phyloP scores from a whole-genome alignment of 2,329 filamentous ascomycete genomes.

The Alternaria viburni region DNA sequence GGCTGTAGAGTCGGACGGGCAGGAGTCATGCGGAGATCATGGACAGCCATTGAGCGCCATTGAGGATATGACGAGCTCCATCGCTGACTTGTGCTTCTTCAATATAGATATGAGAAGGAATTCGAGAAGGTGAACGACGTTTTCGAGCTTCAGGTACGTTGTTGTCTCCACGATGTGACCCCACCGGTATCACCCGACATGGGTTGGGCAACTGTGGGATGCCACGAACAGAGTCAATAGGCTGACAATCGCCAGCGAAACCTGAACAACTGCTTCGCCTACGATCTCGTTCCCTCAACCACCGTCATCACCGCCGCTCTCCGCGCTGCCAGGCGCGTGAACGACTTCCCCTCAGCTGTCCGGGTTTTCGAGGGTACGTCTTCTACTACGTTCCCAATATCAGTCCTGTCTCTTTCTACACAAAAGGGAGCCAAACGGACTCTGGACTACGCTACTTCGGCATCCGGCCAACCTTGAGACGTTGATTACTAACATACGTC shows the following conservation, averaged over 20 bases:
- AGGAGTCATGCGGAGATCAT: slow-evolving; percentile 18
- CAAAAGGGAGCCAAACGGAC: neutral
- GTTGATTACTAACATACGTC: slow-evolving; percentile 32
- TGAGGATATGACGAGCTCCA: slow-evolving; percentile 25
- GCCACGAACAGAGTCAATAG: neutral
- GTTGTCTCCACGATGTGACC: slow-evolving; percentile 3
- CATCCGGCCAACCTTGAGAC: slow-evolving; percentile 7
- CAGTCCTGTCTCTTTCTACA: neutral
- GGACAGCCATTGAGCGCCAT: slow-evolving; percentile 38
- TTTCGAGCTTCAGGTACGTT: slow-evolving; percentile 95
- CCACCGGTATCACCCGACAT: slow-evolving; percentile 23
- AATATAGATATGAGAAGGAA: slow-evolving; percentile 94
- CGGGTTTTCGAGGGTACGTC: slow-evolving; percentile 94
- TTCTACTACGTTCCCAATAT: neutral
- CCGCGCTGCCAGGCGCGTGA: slow-evolving; percentile 91
- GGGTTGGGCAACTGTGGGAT: slow-evolving; percentile 7
- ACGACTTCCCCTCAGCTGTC: slow-evolving; percentile 98
- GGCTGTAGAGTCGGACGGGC: slow-evolving; percentile 18
- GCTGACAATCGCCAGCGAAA: slow-evolving; percentile 68
- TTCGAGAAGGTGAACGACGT: slow-evolving; percentile 97
- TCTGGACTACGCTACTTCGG: neutral
- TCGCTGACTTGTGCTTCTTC: slow-evolving; percentile 35
- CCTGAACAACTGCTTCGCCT: slow-evolving; percentile 99
- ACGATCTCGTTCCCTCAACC: slow-evolving; percentile 97
- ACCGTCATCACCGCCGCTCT: slow-evolving; percentile 90